A percentile compares a stretch with the other conserved stretches of the same genome.
Conservation (phyloP, 2,329 filamentous ascomycete species). For the Rachicladosporium sp. region DNA sequence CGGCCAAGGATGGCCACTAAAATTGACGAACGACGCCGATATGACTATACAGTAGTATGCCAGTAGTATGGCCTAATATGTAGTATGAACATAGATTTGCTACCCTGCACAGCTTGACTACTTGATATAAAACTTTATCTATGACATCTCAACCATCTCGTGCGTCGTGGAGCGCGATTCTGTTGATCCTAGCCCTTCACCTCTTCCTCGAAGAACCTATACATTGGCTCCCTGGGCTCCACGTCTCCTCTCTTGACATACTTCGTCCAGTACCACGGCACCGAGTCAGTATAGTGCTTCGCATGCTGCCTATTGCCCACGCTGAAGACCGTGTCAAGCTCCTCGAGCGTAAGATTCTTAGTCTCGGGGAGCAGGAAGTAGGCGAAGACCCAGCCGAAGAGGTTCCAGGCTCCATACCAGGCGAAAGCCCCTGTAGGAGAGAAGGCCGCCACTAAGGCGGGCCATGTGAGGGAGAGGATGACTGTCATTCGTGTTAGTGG, state of each 20-base stretch:
- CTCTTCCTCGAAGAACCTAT: constrained; percentile 9
- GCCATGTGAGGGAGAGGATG: constrained; percentile 30
- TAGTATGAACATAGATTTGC: no score
- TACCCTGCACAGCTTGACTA: no score
- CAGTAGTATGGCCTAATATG: no score
- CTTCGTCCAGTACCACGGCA: constrained; percentile 16
- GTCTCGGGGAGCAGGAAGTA: constrained; percentile 29
- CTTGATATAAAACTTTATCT: no score
- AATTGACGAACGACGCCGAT: no score
- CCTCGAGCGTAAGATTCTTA: constrained; percentile 40
- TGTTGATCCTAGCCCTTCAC: constrained; percentile 3
- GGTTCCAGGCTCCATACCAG: constrained; percentile 41
- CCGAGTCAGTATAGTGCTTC: constrained; percentile 15
- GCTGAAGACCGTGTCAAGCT: constrained; percentile 47
- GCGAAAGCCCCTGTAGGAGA: constrained; percentile 40
- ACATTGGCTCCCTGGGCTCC: constrained; percentile 10
- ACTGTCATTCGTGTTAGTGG: constrained; percentile 8
- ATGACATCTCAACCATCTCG: no score
- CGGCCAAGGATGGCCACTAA: no score
- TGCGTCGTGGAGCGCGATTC: neutral
- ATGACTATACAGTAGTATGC: no score
- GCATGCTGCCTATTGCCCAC: constrained; percentile 14
- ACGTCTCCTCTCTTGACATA: constrained; percentile 12
- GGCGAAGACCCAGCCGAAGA: constrained; percentile 14
- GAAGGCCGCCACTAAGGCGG: constrained; percentile 36